Conservation (phyloP, 2,329 filamentous ascomycete species). For the Cyphellophora attinorum region DNA sequence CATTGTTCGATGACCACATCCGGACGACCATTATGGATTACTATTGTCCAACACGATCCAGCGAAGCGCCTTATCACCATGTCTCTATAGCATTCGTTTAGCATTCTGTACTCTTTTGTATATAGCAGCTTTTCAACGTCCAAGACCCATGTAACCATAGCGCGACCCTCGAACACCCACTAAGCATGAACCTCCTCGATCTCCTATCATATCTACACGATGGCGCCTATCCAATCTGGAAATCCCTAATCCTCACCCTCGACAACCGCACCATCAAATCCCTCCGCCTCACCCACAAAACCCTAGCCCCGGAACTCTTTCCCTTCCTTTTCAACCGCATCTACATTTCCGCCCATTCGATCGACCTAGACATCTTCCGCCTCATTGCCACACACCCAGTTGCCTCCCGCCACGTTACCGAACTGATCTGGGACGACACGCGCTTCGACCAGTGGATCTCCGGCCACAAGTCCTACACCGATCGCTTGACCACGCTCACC, state of each 20-base stretch:
- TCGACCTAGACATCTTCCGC: neutral
- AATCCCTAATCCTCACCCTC: neutral
- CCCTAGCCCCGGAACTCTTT: neutral
- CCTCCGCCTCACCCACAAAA: neutral
- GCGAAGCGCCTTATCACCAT: too few species aligned
- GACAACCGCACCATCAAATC: slow-evolving; percentile 1
- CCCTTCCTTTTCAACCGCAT: slow-evolving; percentile 1
- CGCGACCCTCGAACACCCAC: too few species aligned
- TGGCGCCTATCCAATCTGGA: neutral
- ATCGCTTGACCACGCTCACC: slow-evolving; percentile 6
- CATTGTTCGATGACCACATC: too few species aligned
- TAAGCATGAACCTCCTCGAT: neutral
- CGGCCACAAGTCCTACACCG: neutral
- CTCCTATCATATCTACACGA: neutral
- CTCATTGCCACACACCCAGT: neutral
- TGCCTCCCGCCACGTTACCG: neutral
- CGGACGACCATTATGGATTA: too few species aligned
- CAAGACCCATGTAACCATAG: too few species aligned
- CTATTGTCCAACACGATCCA: too few species aligned
- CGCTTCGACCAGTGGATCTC: slow-evolving; percentile 1
- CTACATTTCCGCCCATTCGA: slow-evolving; percentile 1
- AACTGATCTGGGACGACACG: slow-evolving; percentile 2
- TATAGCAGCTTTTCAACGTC: too few species aligned
- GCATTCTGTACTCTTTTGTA: too few species aligned
- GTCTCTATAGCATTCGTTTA: too few species aligned